These are phyloP conservation scores for Peribolospora baueri DNA, from an alignment of 768 basidiomycete genomes.

Conservation along the genomic window DNA sequence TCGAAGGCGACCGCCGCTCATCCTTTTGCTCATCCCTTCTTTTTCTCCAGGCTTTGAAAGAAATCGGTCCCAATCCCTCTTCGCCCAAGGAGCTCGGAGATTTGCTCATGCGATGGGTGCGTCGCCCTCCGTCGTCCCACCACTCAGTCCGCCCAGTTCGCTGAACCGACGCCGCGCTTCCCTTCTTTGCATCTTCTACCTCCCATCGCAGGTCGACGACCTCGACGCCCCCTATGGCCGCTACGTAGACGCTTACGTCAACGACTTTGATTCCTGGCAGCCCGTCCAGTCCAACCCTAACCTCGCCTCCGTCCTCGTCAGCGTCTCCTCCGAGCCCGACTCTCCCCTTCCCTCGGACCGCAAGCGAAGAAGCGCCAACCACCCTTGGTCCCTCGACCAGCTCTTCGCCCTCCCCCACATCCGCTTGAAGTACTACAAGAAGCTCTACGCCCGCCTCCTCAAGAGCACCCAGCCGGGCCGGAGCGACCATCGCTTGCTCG, in stretches of 20 bases:
- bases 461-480: constrained; percentile 66
- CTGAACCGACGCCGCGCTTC: not conserved
- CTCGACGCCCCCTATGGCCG: constrained; percentile 61
- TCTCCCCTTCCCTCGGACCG: constrained; percentile 18
- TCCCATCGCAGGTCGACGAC: constrained; percentile 51
- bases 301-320: constrained; percentile 38
- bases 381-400: constrained; percentile 54
- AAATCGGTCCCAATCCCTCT: constrained; percentile 74
- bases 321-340: constrained; percentile 41
- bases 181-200: not conserved
- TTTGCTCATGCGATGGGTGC: constrained; percentile 86
- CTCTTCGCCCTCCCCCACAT: constrained; percentile 67
- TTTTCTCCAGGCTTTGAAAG: constrained; percentile 52
- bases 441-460: constrained; percentile 59
- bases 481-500: constrained; percentile 59
- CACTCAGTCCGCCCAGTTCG: not conserved
- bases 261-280: constrained; percentile 62
- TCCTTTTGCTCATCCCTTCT: constrained; percentile 3
- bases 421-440: constrained; percentile 74
- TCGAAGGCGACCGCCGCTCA: not conserved
- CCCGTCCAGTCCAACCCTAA: constrained; percentile 53
- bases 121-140: constrained; percentile 16
- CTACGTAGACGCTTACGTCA: constrained; percentile 45
- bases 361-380: constrained; percentile 16
- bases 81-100: constrained; percentile 86